phyloP scores from a whole-genome alignment of 768 basidiomycete species.

The Trametes cinnabarina region DNA sequence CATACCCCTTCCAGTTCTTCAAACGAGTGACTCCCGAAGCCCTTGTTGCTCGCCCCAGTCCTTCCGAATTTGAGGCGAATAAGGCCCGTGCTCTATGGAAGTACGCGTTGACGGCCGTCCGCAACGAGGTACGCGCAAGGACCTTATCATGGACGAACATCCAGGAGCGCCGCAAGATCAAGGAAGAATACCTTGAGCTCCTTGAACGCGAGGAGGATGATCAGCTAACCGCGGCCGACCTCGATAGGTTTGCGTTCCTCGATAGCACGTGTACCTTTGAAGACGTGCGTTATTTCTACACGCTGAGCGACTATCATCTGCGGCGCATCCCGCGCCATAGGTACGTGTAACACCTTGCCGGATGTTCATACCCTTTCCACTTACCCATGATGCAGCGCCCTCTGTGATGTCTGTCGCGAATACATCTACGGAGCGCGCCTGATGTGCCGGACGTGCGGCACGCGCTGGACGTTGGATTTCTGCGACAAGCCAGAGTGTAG shows the following conservation, averaged over 20 bases:
- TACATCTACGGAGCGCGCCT: constrained; percentile 15
- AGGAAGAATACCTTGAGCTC: constrained; percentile 31
- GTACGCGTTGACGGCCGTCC: constrained; percentile 30
- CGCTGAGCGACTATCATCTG: constrained; percentile 3
- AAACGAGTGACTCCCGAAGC: constrained; percentile 28
- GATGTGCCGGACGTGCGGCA: constrained; percentile 14
- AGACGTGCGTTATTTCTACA: constrained; percentile 4
- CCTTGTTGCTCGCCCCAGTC: constrained; percentile 30
- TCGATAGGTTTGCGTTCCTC: constrained; percentile 3
- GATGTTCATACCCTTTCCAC: background rate
- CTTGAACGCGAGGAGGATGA: constrained; percentile 24
- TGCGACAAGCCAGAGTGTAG: constrained; percentile 21
- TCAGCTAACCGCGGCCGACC: background rate
- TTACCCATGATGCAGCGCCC: background rate
- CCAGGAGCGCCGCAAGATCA: constrained; percentile 28
- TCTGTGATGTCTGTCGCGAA: constrained; percentile 20
- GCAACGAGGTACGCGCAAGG: constrained; percentile 23
- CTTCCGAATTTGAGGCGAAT: constrained; percentile 24
- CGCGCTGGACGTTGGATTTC: constrained; percentile 19
- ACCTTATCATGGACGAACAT: constrained; percentile 34
- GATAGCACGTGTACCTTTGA: constrained; percentile 6
- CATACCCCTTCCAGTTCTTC: constrained; percentile 27
- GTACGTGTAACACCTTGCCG: background rate
- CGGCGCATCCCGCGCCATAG: background rate
- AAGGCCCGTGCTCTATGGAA: constrained; percentile 32